Evolutionary conservation across 129 eudicot genomes (phyloP), one percentile per base, ranked within the genome.

Genomic region (Kitagawia praeruptora): DNA sequence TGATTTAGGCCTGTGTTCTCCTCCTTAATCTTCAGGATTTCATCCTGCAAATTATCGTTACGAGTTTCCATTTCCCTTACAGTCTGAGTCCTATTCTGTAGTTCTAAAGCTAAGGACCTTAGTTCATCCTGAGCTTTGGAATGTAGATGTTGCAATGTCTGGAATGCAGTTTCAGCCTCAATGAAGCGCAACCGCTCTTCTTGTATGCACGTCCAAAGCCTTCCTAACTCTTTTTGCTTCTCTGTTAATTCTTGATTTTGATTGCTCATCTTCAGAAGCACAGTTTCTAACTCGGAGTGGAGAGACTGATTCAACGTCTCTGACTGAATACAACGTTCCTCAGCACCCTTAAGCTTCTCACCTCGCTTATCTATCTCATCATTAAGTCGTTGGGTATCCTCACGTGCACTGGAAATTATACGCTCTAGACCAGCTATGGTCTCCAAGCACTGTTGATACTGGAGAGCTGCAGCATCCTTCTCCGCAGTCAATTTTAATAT

Each of bases 81-180:
- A 80, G 84, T 70, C 42, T 85, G 89, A 75, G 87, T 92, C 83
- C 83, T 75, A 48, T 77, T 92, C 77, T 92, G 94, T 69, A 92
- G 85, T 77, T 92, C 99, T 1, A 80, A 73, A 51, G 89, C 92
- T 82, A 87, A 58, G 69, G 96, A 83, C 61, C 93, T 88, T 23
- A 95, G 82, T 64, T 92, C 96, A 71, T 95, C 98, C 84, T 95
- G 98, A 73, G 96, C 87, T 85, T 89, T 89, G 19, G 91, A 81
- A 67, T 95, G 99, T 76, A 92, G 78, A 44, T 83, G 86, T 84
- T 92, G 99, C 78, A 95, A 78, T 31, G 97, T 86, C 39, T 89
- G 91, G 67, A 92, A 95, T 77, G 93, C 92, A 8, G 96, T 90
- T 85, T 95, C 99, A 44, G 99, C 96, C 82, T 95, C 99, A 38